Evolutionary conservation across 2,329 filamentous ascomycete species (phyloP).

Genomic region (Claviceps arundinis): DNA sequence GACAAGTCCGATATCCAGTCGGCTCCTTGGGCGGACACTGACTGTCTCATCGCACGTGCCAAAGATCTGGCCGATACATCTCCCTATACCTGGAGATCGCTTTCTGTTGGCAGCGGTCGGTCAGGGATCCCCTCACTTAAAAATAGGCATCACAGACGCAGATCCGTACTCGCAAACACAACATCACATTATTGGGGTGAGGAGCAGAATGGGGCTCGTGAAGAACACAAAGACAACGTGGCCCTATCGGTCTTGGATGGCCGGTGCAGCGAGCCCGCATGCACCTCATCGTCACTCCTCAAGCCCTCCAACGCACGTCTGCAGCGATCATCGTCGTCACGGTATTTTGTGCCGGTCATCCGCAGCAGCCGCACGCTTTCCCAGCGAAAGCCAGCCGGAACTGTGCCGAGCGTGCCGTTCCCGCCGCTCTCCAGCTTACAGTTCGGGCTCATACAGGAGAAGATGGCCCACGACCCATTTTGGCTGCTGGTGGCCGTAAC

Average conservation of each 20-base stretch:
- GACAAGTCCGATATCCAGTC: conserved; percentile 2
- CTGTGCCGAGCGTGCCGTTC: conserved; percentile 46
- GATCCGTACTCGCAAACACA: neutral
- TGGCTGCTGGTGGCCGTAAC: conserved; percentile 70
- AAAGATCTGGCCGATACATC: conserved; percentile 15
- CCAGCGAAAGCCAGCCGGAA: conserved; percentile 27
- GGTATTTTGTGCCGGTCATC: conserved; percentile 18
- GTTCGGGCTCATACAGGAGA: conserved; percentile 79
- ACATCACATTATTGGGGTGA: conserved; percentile 1
- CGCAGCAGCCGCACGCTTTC: conserved; percentile 6
- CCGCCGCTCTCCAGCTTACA: conserved; percentile 46
- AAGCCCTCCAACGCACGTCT: neutral
- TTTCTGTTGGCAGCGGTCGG: neutral
- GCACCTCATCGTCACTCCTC: neutral
- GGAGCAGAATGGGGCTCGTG: neutral
- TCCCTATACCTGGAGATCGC: conserved; percentile 8
- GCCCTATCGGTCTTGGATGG: neutral
- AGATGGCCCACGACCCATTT: conserved; percentile 62
- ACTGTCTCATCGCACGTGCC: conserved; percentile 20
- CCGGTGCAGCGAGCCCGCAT: neutral
- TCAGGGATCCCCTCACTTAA: neutral
- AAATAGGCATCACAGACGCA: neutral
- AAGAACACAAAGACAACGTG: no score
- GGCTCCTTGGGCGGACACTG: conserved; percentile 21
- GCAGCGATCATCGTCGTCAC: conserved; percentile 16